These are phyloP conservation scores for Ormosia semicastrata DNA, from an alignment of 306 rosid species.

Conservation along the genomic window DNA sequence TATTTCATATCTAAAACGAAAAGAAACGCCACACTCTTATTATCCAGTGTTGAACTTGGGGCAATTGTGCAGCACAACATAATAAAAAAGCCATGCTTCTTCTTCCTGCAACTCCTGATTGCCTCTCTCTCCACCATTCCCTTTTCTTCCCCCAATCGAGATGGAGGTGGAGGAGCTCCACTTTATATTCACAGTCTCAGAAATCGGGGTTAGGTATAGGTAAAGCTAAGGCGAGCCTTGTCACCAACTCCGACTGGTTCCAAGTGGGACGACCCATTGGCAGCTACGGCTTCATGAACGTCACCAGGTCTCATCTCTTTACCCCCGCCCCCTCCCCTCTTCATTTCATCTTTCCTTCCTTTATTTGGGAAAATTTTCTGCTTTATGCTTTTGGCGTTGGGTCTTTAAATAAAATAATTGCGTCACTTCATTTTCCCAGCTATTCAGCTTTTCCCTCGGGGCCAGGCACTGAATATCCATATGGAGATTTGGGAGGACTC, in stretches of 20 bases:
- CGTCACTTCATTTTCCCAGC: constrained; percentile 28
- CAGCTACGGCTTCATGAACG: constrained; percentile 89
- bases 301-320: constrained; percentile 50
- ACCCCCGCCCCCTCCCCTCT: too few species aligned
- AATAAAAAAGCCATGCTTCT: constrained; percentile 12
- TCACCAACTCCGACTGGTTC: constrained; percentile 71
- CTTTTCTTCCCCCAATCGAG: not conserved
- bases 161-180: not conserved
- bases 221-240: constrained; percentile 51
- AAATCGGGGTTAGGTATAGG: not conserved
- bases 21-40: not conserved
- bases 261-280: constrained; percentile 90
- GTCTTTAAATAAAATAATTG: too few species aligned
- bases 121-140: constrained; percentile 20
- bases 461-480: constrained; percentile 42
- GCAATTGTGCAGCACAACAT: too few species aligned
- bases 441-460: constrained; percentile 54
- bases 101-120: constrained; percentile 8
- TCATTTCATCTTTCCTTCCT: too few species aligned
- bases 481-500: constrained; percentile 54
- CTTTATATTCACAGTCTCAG: constrained; percentile 4
- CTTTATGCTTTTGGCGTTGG: too few species aligned
- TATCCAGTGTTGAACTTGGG: not conserved
- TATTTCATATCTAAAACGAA: too few species aligned
- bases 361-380: too few species aligned